A percentile compares a stretch with the other conserved stretches of the same genome.
Evolutionary conservation across 2,329 filamentous ascomycete species (phyloP).

Genomic region (Fonsecaea nubica): DNA sequence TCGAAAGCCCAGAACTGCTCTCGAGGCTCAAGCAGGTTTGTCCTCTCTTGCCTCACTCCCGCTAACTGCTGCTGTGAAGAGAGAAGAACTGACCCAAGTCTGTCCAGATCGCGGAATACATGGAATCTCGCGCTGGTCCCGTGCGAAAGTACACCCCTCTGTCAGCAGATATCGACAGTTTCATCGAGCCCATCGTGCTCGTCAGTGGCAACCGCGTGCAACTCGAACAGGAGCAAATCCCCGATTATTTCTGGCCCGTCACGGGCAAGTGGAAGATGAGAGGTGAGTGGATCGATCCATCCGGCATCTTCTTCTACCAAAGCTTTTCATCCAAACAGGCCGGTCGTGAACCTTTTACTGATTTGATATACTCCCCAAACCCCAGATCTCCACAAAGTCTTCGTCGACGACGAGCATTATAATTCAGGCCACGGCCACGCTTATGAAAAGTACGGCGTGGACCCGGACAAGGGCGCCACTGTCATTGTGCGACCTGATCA

Average conservation of each 20-base stretch:
- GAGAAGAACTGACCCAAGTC: conserved; percentile 4
- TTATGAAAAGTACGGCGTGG: conserved; percentile 63
- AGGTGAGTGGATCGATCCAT: conserved; percentile 48
- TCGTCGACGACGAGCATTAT: conserved; percentile 62
- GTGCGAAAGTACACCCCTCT: conserved; percentile 53
- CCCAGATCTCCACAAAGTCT: conserved; percentile 65
- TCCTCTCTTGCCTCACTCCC: neutral
- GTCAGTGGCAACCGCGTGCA: conserved; percentile 56
- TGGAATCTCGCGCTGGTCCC: conserved; percentile 51
- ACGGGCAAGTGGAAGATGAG: conserved; percentile 63
- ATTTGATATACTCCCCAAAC: neutral
- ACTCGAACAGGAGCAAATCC: conserved; percentile 62
- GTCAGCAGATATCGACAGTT: conserved; percentile 56
- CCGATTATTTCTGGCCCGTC: conserved; percentile 62
- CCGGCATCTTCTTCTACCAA: too few species aligned
- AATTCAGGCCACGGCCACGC: conserved; percentile 63
- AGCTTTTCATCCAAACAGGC: too few species aligned
- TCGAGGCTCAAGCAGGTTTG: conserved; percentile 50
- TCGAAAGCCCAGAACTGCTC: conserved; percentile 42
- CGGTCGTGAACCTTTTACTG: neutral
- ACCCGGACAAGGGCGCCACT: conserved; percentile 54
- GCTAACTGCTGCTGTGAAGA: neutral
- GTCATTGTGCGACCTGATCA: conserved; percentile 67
- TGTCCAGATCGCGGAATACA: conserved; percentile 49
- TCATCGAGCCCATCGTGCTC: conserved; percentile 65